These are phyloP conservation scores for Pleurotus tuber-regium DNA, from an alignment of 768 basidiomycete species.

Conservation along the genomic window DNA sequence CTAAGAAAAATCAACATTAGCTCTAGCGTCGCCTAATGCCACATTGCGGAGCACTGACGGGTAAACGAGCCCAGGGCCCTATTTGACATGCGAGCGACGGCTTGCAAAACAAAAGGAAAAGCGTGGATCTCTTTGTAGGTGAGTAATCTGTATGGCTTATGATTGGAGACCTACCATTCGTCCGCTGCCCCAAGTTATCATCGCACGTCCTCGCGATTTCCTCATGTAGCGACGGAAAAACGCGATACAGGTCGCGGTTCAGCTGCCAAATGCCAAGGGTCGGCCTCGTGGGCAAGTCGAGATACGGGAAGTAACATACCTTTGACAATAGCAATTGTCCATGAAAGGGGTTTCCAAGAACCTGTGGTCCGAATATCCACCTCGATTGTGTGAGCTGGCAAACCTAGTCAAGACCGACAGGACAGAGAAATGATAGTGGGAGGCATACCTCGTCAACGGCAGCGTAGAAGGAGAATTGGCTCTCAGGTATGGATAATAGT, in stretches of 20 bases:
- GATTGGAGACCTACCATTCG: background rate
- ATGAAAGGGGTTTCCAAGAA: constrained; percentile 1
- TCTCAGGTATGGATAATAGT: background rate
- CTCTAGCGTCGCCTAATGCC: background rate
- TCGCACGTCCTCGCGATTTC: background rate
- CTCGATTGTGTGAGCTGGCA: background rate
- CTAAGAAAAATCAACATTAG: background rate
- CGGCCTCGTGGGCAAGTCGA: background rate
- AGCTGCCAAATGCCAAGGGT: background rate
- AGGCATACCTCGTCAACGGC: background rate
- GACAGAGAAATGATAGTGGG: background rate
- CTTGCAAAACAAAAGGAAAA: background rate
- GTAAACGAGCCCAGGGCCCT: background rate
- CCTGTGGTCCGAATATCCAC: constrained; percentile 1
- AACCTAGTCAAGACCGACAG: background rate
- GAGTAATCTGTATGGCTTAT: background rate
- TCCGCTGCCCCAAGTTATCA: background rate
- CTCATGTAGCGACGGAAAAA: background rate
- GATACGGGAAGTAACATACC: background rate
- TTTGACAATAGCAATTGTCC: constrained; percentile 4
- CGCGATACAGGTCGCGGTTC: constrained; percentile 1
- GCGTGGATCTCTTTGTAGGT: background rate
- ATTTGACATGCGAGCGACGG: constrained; percentile 2
- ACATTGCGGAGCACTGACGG: background rate
- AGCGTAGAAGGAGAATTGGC: background rate